Percentiles rank a stretch among this genome's conserved stretches.
These are phyloP conservation scores for Haplosporangium gracile DNA, from an alignment of 192 early-diverging fungal species.

Conservation along the genomic window DNA sequence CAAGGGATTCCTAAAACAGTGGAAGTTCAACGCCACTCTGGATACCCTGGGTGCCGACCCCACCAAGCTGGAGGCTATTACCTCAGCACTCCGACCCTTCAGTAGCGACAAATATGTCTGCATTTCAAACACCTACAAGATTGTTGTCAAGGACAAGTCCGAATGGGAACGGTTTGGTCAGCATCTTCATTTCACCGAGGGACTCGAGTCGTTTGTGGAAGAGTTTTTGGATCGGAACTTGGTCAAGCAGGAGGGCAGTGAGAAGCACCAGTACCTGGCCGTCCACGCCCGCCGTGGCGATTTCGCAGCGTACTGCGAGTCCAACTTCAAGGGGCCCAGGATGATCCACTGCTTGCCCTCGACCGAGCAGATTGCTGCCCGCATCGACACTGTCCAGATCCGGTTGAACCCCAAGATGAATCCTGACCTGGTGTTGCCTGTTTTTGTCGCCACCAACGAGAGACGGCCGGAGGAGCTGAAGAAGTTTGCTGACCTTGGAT, in stretches of 20 bases:
- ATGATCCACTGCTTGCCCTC: slow-evolving; percentile 47
- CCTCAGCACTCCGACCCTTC: slow-evolving; percentile 2
- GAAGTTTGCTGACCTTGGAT: slow-evolving; percentile 48
- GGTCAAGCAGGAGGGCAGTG: slow-evolving; percentile 1
- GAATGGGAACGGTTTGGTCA: slow-evolving; percentile 55
- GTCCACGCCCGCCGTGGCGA: slow-evolving; percentile 52
- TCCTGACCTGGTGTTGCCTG: slow-evolving; percentile 31
- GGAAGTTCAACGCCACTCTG: slow-evolving; percentile 35
- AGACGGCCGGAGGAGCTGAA: slow-evolving; percentile 42
- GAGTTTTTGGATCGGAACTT: slow-evolving; percentile 38
- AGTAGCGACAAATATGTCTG: slow-evolving; percentile 38
- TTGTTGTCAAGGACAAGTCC: slow-evolving; percentile 45
- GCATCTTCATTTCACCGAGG: slow-evolving; percentile 43
- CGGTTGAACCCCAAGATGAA: slow-evolving; percentile 29
- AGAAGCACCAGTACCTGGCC: slow-evolving; percentile 20
- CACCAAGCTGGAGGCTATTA: slow-evolving; percentile 29
- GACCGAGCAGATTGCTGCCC: slow-evolving; percentile 43
- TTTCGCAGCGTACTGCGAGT: slow-evolving; percentile 35
- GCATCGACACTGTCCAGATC: slow-evolving; percentile 33
- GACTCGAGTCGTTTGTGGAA: slow-evolving; percentile 32
- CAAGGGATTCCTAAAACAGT: slow-evolving; percentile 54
- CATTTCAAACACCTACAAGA: slow-evolving; percentile 56
- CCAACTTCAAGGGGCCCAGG: slow-evolving; percentile 32
- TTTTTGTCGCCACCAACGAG: slow-evolving; percentile 55
- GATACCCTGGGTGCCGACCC: slow-evolving; percentile 10